Conservation (phyloP, 768 basidiomycete species). For the Termitomyces sp. region DNA sequence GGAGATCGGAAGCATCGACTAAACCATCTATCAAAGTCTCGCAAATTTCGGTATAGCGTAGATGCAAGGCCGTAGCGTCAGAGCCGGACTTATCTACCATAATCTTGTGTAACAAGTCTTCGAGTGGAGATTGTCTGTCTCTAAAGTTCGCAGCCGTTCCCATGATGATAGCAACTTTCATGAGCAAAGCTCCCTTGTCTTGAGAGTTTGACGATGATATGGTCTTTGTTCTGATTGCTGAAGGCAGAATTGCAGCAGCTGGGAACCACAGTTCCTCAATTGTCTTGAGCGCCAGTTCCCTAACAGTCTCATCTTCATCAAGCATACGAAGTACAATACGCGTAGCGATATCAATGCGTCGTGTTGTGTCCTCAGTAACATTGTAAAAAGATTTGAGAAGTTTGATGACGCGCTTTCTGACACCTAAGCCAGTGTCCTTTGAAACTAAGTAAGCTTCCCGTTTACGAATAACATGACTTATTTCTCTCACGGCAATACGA, state of each 20-base stretch:
- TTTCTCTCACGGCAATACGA: slow-evolving; percentile 72
- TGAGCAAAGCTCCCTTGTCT: slow-evolving; percentile 51
- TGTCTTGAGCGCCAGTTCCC: slow-evolving; percentile 87
- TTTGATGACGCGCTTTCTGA: slow-evolving; percentile 95
- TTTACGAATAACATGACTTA: neutral
- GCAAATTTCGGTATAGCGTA: slow-evolving; percentile 76
- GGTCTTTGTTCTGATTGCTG: slow-evolving; percentile 33
- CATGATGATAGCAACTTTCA: slow-evolving; percentile 81
- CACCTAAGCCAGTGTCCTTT: slow-evolving; percentile 91
- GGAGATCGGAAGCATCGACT: slow-evolving; percentile 79
- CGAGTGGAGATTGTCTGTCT: slow-evolving; percentile 79
- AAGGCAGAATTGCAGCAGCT: slow-evolving; percentile 22
- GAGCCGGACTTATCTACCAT: slow-evolving; percentile 65
- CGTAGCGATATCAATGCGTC: slow-evolving; percentile 75
- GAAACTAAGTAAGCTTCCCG: neutral
- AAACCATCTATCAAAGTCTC: slow-evolving; percentile 83
- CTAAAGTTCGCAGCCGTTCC: slow-evolving; percentile 77
- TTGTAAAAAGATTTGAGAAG: slow-evolving; percentile 79
- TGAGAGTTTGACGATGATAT: slow-evolving; percentile 25
- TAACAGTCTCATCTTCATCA: slow-evolving; percentile 94
- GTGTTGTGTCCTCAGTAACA: slow-evolving; percentile 51
- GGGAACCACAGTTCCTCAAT: slow-evolving; percentile 91
- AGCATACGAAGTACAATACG: slow-evolving; percentile 78
- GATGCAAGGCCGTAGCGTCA: slow-evolving; percentile 50
- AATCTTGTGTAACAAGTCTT: slow-evolving; percentile 81